Evolutionary conservation across 1,284 basidiomycete species (phyloP).

Genomic region (Sporisorium graminicola): DNA sequence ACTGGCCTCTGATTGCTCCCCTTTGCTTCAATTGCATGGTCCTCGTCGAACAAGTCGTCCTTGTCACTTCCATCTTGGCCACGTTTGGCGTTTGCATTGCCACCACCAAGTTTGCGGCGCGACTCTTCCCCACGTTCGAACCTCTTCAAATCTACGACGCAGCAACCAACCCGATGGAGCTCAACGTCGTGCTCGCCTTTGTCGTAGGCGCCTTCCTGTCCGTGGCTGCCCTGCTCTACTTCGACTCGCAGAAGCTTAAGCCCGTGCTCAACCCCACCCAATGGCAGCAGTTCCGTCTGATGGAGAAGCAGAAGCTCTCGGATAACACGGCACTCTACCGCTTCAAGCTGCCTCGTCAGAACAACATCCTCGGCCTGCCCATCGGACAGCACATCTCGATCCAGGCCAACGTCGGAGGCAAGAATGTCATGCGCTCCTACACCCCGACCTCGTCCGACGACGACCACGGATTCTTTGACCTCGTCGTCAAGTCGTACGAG

Average conservation of each 20-base stretch:
- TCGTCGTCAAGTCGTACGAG: conserved; percentile 97
- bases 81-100: conserved; percentile 52
- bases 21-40: conserved; percentile 35
- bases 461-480: conserved; percentile 91
- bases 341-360: conserved; percentile 81
- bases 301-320: conserved; percentile 86
- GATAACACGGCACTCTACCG: conserved; percentile 96
- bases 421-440: conserved; percentile 89
- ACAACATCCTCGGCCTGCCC: conserved; percentile 88
- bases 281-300: conserved; percentile 86
- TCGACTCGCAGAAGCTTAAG: conserved; percentile 61
- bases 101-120: conserved; percentile 35
- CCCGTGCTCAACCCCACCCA: conserved; percentile 80
- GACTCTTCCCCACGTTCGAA: conserved; percentile 40
- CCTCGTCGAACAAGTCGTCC: conserved; percentile 42
- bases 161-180: conserved; percentile 64
- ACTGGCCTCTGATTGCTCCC: no score
- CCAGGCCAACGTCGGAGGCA: conserved; percentile 89
- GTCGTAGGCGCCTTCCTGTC: conserved; percentile 57
- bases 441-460: conserved; percentile 94
- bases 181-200: conserved; percentile 61
- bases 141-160: conserved; percentile 52
- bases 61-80: conserved; percentile 51
- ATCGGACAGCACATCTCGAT: conserved; percentile 96
- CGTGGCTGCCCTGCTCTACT: conserved; percentile 56